Percentiles rank a stretch among this genome's conserved stretches.
Conservation (phyloP, 2,329 filamentous ascomycete species). For the Aspergillus glaucus region DNA sequence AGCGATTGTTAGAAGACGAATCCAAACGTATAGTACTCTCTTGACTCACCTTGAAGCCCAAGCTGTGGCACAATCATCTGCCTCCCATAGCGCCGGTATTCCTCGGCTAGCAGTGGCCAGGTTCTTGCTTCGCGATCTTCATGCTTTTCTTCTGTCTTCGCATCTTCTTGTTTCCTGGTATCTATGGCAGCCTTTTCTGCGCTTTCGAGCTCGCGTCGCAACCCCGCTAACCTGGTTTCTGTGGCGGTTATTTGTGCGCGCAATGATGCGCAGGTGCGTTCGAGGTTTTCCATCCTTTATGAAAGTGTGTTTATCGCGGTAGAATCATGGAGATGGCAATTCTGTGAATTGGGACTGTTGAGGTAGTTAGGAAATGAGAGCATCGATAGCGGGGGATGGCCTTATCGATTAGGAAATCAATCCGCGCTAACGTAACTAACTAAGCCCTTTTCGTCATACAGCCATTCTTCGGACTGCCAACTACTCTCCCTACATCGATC, state of each 20-base stretch:
- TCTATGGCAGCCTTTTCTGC: constrained; percentile 21
- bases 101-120: constrained; percentile 65
- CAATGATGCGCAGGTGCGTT: constrained; percentile 26
- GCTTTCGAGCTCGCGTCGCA: constrained; percentile 31
- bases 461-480: not conserved
- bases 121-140: constrained; percentile 20
- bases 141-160: constrained; percentile 1
- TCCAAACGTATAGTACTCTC: too few species aligned
- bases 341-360: not conserved
- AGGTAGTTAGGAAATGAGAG: not conserved
- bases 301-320: not conserved
- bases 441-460: not conserved
- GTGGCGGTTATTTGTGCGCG: constrained; percentile 32
- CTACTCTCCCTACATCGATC: not conserved
- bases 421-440: not conserved
- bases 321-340: not conserved
- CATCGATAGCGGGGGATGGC: not conserved
- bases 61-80: constrained; percentile 84
- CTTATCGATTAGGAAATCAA: not conserved
- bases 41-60: constrained; percentile 61
- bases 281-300: constrained; percentile 14
- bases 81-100: constrained; percentile 81
- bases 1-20: not conserved
- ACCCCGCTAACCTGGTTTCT: constrained; percentile 27
- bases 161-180: constrained; percentile 6